Evolutionary conservation across 768 basidiomycete genomes (phyloP), one percentile per base, ranked within the genome.

Genomic region (Naematelia aurantialba): DNA sequence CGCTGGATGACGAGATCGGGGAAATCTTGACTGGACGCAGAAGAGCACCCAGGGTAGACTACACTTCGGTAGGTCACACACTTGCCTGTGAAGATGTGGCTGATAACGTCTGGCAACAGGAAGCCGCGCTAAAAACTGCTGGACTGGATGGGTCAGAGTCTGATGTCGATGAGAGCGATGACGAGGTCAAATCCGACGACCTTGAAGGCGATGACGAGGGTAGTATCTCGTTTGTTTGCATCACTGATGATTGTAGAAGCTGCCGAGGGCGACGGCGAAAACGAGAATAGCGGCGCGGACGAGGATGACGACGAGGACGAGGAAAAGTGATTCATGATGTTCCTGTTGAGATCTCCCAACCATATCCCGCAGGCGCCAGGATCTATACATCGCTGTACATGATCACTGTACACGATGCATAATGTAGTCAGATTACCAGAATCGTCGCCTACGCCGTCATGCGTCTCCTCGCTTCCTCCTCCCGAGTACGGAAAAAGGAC

Each of bases 401-500:
- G n/a, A n/a, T 46, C 22, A 5, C n/a, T 45, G 44, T 44, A 26
- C 30, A 45, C n/a, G n/a, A 31, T 31, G 13, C 52, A 54, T 46
- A 24, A 30, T 52, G 50, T 26, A 30, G 17, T 10, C 26, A 52
- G 14, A 25, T 17, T 4, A 30, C 10, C n/a, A 8, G 11, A 22
- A 51, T 49, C 25, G 2, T 19, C 25, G 24, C 56, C 52, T 58
- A 63, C 2, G 51, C 60, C 1, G 64, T 34, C 19, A 78, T 79
- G 52, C 80, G 69, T 31, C 81, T 69, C 29, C 82, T 74, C 19
- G 89, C 85, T 66, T 89, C 86, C 70, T 92, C 91, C 68, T 91
- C 89, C 56, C 87, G 81, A 64, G 89, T 85, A 2, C 87, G 83
- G 88, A 91, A 96, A 75, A 86, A 91, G 3, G 84, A 85, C 42